Evolutionary conservation across 2,329 filamentous ascomycete genomes (phyloP).

Genomic region (Sporothrix variecibatus): DNA sequence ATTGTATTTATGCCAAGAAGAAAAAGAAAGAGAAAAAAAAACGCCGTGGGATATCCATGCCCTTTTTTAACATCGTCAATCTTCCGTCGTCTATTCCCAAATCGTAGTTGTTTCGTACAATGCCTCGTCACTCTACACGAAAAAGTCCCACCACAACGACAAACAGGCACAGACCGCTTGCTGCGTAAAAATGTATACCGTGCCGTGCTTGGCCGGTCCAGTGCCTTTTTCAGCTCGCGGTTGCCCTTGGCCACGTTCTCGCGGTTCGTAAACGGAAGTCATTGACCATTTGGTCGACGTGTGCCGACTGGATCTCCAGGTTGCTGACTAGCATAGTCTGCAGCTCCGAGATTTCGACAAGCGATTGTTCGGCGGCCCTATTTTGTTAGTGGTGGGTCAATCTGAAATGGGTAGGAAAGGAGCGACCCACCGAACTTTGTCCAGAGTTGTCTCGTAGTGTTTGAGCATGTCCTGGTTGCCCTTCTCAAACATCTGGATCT

Average conservation of each 20-base stretch:
- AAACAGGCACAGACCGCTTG: constrained; percentile 71
- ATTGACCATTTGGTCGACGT: constrained; percentile 83
- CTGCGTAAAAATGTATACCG: constrained; percentile 78
- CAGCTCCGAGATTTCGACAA: constrained; percentile 89
- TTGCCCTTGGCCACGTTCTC: constrained; percentile 90
- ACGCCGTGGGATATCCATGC: constrained; percentile 11
- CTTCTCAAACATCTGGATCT: constrained; percentile 89
- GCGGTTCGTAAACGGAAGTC: constrained; percentile 83
- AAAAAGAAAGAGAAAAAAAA: not conserved
- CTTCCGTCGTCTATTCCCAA: not conserved
- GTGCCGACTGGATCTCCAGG: constrained; percentile 79
- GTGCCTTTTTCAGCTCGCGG: constrained; percentile 84
- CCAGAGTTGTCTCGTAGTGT: constrained; percentile 90
- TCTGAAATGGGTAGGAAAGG: not conserved
- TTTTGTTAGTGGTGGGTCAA: not conserved
- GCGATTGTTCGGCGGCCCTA: constrained; percentile 84
- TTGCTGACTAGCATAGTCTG: constrained; percentile 88
- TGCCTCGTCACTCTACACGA: constrained; percentile 46
- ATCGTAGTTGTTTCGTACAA: not conserved
- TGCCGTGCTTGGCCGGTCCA: constrained; percentile 69
- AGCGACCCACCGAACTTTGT: constrained; percentile 80
- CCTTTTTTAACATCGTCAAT: not conserved
- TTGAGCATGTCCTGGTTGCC: constrained; percentile 92
- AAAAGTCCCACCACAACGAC: constrained; percentile 74
- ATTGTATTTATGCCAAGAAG: not conserved